Evolutionary conservation across 129 eudicot species (phyloP), one percentile per base, ranked within the genome.

Genomic region (Lactuca saligna): DNA sequence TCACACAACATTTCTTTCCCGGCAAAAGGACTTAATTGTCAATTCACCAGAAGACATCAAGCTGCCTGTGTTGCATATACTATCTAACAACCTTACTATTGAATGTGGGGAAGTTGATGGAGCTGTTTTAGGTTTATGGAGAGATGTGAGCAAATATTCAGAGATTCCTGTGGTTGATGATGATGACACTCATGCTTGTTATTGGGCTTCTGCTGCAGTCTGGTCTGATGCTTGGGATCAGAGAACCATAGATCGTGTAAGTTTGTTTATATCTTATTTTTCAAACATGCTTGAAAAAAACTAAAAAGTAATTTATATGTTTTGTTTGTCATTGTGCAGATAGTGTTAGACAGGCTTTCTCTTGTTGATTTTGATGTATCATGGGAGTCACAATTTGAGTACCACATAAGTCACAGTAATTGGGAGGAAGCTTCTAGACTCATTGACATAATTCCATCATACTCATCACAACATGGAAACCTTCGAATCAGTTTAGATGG

Each of bases 221-320:
- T 93, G 98, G 98, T 87, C 87, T 63, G 88, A 89, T 77, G 85
- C 90, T 51, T 93, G 98, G 98, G 95, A 93, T 76, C 98, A 89
- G 60, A 83, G 75, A 70, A 79, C 80, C 60, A 80, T 86, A 69
- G 95, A 93, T 73, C 95, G 96, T 60, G 98, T 93, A 86, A 86
- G 98, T 71, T 65, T 50, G 57, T 70, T 61, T 50, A 57, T 76
- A 37, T 69, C 41, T 50, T 76, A 42, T 62, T 50, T 38, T 59
- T 54, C 4, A 58, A 42, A 51, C 25, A 17, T 61, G 37, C 61
- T 79, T 25, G 29, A 25, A 25, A 25, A 25, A 25, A 25, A 25
- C 29, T 25, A 25, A 25, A 25, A 25, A 25, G 13, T 37, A 50
- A 3, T 65, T 61, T 61, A 48, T 68, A 78, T 34, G 74, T 58